Percentiles rank a stretch among this genome's conserved stretches.
Evolutionary conservation across 192 early-diverging fungal species (phyloP).

Genomic region (Phlyctochytrium planicorne): DNA sequence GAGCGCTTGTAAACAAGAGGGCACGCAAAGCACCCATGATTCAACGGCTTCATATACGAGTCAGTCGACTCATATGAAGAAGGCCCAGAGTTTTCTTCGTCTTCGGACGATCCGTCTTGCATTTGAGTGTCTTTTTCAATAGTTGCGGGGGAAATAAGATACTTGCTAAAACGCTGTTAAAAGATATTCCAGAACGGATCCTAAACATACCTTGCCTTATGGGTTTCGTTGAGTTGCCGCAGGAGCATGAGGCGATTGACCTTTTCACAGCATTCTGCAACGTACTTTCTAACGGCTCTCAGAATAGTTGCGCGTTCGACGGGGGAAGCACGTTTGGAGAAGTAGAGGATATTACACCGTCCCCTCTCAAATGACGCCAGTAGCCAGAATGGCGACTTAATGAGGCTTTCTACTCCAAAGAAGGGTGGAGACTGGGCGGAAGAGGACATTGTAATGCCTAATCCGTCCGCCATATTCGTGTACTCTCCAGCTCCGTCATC

Average conservation of each 20-base stretch:
- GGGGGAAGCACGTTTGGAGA: slow-evolving; percentile 59
- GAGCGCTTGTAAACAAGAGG: slow-evolving; percentile 57
- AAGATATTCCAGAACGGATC: neutral
- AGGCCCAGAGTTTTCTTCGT: slow-evolving; percentile 46
- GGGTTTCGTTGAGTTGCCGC: slow-evolving; percentile 58
- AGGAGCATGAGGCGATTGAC: slow-evolving; percentile 68
- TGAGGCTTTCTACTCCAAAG: neutral
- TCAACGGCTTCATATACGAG: neutral
- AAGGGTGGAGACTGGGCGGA: neutral
- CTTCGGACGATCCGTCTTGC: slow-evolving; percentile 54
- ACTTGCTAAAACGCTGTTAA: slow-evolving; percentile 44
- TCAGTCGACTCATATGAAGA: slow-evolving; percentile 17
- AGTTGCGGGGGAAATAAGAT: slow-evolving; percentile 43
- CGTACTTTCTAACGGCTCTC: slow-evolving; percentile 48
- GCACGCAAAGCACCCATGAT: slow-evolving; percentile 68
- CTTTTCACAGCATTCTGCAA: slow-evolving; percentile 59
- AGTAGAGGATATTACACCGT: slow-evolving; percentile 41
- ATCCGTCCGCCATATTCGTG: neutral
- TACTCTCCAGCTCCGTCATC: neutral
- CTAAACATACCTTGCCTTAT: slow-evolving; percentile 55
- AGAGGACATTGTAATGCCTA: neutral
- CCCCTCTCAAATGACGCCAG: neutral
- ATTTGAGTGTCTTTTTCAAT: slow-evolving; percentile 30
- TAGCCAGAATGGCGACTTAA: neutral
- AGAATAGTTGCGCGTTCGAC: slow-evolving; percentile 56